phyloP scores from a whole-genome alignment of 2,329 filamentous ascomycete genomes.

The Claviceps digitariae region DNA sequence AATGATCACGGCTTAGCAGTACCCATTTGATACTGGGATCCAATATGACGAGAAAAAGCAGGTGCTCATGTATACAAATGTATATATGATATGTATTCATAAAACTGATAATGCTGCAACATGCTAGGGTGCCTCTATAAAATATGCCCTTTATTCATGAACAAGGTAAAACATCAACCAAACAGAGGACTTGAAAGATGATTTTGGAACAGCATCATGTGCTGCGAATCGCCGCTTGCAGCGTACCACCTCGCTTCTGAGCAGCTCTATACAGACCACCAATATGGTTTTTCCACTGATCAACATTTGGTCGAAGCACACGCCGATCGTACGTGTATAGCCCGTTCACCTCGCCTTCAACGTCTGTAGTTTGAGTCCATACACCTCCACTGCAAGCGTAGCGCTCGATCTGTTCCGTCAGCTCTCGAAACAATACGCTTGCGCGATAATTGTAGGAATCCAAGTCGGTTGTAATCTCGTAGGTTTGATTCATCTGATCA shows the following conservation, averaged over 20 bases:
- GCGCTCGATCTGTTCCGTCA: slow-evolving; percentile 44
- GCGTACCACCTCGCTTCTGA: slow-evolving; percentile 7
- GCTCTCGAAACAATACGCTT: slow-evolving; percentile 44
- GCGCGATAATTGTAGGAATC: slow-evolving; percentile 55
- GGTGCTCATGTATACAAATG: too few relatives aligned
- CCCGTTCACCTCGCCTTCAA: slow-evolving; percentile 63
- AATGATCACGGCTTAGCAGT: too few relatives aligned
- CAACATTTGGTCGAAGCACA: slow-evolving; percentile 39
- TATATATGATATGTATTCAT: neutral
- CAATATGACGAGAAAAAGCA: too few relatives aligned
- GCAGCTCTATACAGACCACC: slow-evolving; percentile 45
- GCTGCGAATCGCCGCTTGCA: neutral
- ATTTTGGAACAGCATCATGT: neutral
- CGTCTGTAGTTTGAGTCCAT: slow-evolving; percentile 63
- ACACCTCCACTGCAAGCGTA: slow-evolving; percentile 54
- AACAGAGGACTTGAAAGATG: neutral
- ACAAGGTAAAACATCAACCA: neutral
- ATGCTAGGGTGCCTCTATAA: neutral
- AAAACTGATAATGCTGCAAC: neutral
- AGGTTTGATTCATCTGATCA: slow-evolving; percentile 49
- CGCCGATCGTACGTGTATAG: slow-evolving; percentile 56
- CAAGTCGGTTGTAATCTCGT: slow-evolving; percentile 47
- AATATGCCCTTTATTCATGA: neutral
- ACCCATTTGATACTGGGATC: too few relatives aligned
- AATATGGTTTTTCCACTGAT: slow-evolving; percentile 49